Base-by-base conservation (phyloP, 2,329 filamentous ascomycete genomes). In the Pyrenochaeta sp. region DNA sequence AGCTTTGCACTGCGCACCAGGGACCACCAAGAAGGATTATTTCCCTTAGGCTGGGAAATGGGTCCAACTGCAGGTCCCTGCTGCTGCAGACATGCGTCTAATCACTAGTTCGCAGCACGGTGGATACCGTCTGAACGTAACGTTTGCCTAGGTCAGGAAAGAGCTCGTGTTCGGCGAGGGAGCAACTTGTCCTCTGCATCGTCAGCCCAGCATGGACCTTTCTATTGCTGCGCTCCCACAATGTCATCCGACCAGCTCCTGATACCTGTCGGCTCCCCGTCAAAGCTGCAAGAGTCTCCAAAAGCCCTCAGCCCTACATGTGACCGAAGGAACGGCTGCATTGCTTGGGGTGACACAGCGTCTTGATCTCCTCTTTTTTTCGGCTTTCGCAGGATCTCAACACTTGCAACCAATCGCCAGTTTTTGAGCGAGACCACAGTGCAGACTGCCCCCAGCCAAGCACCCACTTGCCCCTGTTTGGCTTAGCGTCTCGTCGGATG, bases 41-140 rank as follows among this genome's bases (percentile, higher is more conserved):
- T 31, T 33, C 48, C 39, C 35, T 45, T 31, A 23, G 41, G 23
- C 15, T 31, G 45, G 41, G 20, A 45, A 52, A 37, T 35, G 49
- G 45, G 41, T 41, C 45, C 39, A 18, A 15, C 20, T 23, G 35
- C 41, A 54, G 49, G 53, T 43, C 52, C 35, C 49, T 35, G 23
- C 23, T 41, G 45, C 46, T 36, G 52, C 52, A 43, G 53, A 45
- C 44, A 33, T 51, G 48, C 48, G 29, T 49, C 27, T 41, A 52
- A 50, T 50, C 35, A 47, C 49, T 59, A 59, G 56, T 49, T 49
- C 46, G 49, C 49, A 54, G 46, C 30, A 18, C 29, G 49, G 52
- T 51, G 32, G 49, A 46, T 31, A 48, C 52, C 17, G 21, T 30
- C n/a, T 4, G 27, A 30, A 42, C 7, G n/a, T 42, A 23, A 42